phyloP scores from a whole-genome alignment of 2,329 filamentous ascomycete species.

The Drechslerella stenobrocha region DNA sequence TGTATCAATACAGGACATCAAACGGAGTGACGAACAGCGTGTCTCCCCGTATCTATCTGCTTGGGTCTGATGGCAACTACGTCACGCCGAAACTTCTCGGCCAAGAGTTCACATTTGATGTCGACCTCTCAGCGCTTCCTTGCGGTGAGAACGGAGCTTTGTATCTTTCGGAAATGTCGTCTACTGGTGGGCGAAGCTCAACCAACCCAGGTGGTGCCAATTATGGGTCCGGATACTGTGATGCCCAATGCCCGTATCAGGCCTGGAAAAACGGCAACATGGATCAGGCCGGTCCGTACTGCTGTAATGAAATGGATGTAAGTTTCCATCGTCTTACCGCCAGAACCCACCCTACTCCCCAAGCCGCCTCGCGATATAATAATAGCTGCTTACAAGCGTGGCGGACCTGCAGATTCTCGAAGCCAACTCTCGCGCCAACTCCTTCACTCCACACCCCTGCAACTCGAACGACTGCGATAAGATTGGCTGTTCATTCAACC shows the following conservation, averaged over 20 bases:
- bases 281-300: constrained; percentile 55
- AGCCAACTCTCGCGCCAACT: constrained; percentile 48
- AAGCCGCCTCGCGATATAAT: too few relatives aligned
- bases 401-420: constrained; percentile 46
- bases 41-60: constrained; percentile 58
- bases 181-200: constrained; percentile 51
- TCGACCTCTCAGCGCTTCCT: constrained; percentile 57
- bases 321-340: too few relatives aligned
- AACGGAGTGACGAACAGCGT: constrained; percentile 53
- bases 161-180: constrained; percentile 56
- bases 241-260: constrained; percentile 56
- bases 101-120: constrained; percentile 58
- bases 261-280: constrained; percentile 56
- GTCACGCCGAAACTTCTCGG: constrained; percentile 58
- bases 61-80: constrained; percentile 56
- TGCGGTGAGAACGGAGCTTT: constrained; percentile 57
- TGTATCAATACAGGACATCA: constrained; percentile 40
- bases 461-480: constrained; percentile 27
- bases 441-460: constrained; percentile 50
- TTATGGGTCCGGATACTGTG: constrained; percentile 60
- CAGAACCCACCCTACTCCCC: too few relatives aligned
- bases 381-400: not conserved
- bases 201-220: constrained; percentile 58
- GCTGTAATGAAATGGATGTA: constrained; percentile 64
- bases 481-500: constrained; percentile 46